Evolutionary conservation across 768 basidiomycete species (phyloP).

Genomic region (Macrocybe gigantea): DNA sequence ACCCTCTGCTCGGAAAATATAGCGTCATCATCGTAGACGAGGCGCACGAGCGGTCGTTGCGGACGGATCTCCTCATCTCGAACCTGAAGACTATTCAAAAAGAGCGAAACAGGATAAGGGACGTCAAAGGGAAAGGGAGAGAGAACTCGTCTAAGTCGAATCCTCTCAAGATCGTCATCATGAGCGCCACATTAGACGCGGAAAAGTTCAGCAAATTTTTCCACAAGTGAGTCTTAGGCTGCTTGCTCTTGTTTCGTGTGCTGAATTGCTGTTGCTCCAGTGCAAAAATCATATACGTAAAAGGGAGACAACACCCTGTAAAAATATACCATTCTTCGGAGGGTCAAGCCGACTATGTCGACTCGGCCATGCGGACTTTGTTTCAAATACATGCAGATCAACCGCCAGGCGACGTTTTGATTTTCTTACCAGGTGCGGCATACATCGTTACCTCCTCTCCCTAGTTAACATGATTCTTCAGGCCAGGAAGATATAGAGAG

Average conservation of each 20-base stretch:
- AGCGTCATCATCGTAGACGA: conserved; percentile 92
- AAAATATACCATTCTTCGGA: conserved; percentile 72
- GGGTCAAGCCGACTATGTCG: conserved; percentile 78
- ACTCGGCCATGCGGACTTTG: conserved; percentile 87
- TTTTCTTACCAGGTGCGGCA: conserved; percentile 79
- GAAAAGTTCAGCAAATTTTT: conserved; percentile 92
- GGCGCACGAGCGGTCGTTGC: conserved; percentile 92
- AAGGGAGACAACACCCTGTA: conserved; percentile 92
- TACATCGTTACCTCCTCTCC: not conserved
- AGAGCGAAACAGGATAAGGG: conserved; percentile 44
- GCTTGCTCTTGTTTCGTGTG: not conserved
- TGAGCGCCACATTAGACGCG: conserved; percentile 97
- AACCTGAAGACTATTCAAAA: conserved; percentile 80
- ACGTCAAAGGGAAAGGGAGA: conserved; percentile 41
- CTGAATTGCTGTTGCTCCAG: conserved; percentile 31
- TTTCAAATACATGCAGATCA: conserved; percentile 87
- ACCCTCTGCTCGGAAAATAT: conserved; percentile 72
- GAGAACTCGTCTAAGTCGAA: conserved; percentile 31
- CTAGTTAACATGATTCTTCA: conserved; percentile 15
- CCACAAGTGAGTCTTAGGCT: conserved; percentile 49
- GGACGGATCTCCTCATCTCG: conserved; percentile 91
- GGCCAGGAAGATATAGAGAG: conserved; percentile 97
- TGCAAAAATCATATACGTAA: conserved; percentile 83
- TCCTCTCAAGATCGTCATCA: conserved; percentile 87
- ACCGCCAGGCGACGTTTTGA: conserved; percentile 82